Percentiles rank a stretch among this genome's conserved stretches.
Conservation (phyloP, 2,329 filamentous ascomycete species). For the Pezicula radicicola region DNA sequence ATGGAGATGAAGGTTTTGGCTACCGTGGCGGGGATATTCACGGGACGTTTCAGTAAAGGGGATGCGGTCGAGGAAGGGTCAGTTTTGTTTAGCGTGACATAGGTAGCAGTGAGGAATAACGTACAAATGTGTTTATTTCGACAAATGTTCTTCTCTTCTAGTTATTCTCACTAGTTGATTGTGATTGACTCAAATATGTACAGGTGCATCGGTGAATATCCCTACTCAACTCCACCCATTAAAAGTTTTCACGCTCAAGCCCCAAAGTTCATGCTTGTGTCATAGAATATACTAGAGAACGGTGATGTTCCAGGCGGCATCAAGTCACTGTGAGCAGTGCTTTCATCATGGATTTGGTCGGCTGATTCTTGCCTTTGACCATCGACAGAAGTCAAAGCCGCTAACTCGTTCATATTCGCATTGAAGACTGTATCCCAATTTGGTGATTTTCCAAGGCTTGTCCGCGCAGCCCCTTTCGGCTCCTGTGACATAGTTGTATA, state of each 20-base stretch:
- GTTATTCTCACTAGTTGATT: not conserved
- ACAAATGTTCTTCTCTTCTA: not conserved
- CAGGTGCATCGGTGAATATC: not conserved
- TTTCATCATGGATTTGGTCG: not conserved
- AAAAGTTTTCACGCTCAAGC: not conserved
- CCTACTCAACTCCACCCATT: not conserved
- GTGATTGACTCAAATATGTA: not conserved
- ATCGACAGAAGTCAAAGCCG: not conserved
- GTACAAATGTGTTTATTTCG: not conserved
- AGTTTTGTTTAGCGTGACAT: constrained; percentile 1
- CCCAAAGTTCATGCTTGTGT: not conserved
- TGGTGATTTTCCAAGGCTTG: not conserved
- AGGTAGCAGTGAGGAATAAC: not conserved
- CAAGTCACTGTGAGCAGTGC: not conserved
- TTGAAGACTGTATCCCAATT: constrained; percentile 1
- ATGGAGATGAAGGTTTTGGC: constrained; percentile 34
- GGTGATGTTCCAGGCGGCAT: not conserved
- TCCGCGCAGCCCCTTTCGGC: not conserved
- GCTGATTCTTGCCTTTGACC: not conserved
- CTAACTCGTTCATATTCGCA: not conserved
- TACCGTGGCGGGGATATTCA: constrained; percentile 24
- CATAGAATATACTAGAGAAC: constrained; percentile 3
- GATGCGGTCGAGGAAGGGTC: constrained; percentile 31
- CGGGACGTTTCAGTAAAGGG: constrained; percentile 24
- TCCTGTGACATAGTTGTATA: constrained; percentile 7